Evolutionary conservation across 768 basidiomycete genomes (phyloP).

Genomic region (Boletus tylopilopsis): DNA sequence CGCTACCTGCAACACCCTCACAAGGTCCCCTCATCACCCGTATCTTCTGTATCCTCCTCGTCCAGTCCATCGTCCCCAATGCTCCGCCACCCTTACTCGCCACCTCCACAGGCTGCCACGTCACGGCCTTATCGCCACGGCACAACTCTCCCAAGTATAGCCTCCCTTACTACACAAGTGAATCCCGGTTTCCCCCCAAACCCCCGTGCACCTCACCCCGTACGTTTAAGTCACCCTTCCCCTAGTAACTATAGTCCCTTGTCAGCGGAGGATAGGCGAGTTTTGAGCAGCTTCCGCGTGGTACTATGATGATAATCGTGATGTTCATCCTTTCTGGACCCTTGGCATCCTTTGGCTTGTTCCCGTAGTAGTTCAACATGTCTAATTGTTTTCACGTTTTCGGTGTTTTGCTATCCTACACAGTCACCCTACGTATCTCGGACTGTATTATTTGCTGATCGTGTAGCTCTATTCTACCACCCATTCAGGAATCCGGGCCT

Average conservation of each 20-base stretch:
- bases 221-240: constrained; percentile 24
- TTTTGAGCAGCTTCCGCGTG: constrained; percentile 53
- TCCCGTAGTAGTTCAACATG: neutral
- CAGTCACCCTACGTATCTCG: neutral
- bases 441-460: neutral
- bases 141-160: constrained; percentile 24
- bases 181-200: neutral
- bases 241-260: constrained; percentile 37
- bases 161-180: constrained; percentile 11
- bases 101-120: neutral
- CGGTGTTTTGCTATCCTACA: constrained; percentile 3
- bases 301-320: constrained; percentile 36
- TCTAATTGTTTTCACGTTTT: neutral
- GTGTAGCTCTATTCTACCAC: neutral
- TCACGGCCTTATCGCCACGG: constrained; percentile 4
- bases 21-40: constrained; percentile 8
- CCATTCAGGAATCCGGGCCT: no score
- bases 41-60: constrained; percentile 16
- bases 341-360: constrained; percentile 1
- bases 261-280: constrained; percentile 55
- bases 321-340: neutral
- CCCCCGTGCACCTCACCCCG: constrained; percentile 5
- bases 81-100: constrained; percentile 8
- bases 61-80: constrained; percentile 11
- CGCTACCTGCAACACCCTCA: constrained; percentile 13